Evolutionary conservation across 306 rosid genomes (phyloP).

Genomic region (Cicer cuneatum): DNA sequence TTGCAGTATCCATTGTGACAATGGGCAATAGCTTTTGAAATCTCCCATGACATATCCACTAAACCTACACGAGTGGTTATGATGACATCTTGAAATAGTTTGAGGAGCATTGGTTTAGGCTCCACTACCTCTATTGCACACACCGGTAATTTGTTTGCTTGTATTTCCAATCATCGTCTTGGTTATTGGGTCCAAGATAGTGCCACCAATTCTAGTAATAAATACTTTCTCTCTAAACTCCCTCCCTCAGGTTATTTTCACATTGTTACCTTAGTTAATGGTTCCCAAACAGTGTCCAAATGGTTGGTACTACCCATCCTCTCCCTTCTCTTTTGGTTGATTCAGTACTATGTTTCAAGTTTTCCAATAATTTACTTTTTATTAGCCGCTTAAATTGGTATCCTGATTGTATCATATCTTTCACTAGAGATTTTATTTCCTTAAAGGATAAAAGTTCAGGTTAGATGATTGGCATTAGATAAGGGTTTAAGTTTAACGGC

Average conservation of each 20-base stretch:
- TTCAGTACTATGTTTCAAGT: neutral
- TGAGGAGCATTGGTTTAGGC: neutral
- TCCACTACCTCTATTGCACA: constrained; percentile 11
- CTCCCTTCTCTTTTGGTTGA: neutral
- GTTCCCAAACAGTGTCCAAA: neutral
- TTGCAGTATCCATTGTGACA: neutral
- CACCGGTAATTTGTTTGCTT: constrained; percentile 2
- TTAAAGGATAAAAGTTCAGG: neutral
- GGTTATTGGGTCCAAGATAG: neutral
- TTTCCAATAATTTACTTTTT: neutral
- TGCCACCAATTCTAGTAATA: neutral
- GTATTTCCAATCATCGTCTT: constrained; percentile 1
- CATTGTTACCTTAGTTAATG: neutral
- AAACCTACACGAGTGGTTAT: neutral
- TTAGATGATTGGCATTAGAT: neutral
- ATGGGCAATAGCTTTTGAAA: neutral
- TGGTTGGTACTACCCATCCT: constrained; percentile 1
- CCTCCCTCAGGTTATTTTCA: neutral
- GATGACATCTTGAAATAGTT: neutral
- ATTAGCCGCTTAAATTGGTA: neutral
- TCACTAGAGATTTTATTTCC: constrained; percentile 1
- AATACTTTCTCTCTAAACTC: neutral
- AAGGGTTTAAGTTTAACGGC: neutral
- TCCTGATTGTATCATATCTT: neutral
- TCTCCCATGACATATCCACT: neutral